Evolutionary conservation across 179 eudicot genomes (phyloP), one percentile per base, ranked within the genome.

Genomic region (Beta lomatogona): DNA sequence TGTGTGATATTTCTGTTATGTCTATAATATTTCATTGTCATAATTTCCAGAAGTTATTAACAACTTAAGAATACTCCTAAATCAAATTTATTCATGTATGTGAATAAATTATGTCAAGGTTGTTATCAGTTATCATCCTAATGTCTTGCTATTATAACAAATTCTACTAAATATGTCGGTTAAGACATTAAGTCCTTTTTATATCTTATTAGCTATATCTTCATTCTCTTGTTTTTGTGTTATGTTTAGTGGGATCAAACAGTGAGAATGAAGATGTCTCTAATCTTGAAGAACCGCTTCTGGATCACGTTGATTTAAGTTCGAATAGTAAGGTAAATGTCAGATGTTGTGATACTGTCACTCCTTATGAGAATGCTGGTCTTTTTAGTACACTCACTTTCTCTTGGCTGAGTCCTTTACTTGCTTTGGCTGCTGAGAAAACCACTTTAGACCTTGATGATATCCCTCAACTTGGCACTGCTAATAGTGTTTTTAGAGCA

Each of bases 381-480:
- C 2, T 90, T 18, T 84, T 88, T 46, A 81, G 90, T 66, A 74
- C 81, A 28, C 75, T 90, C 31, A 79, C 85, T 70, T 91, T 91
- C 86, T 89, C 93, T 61, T 91, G 95, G 95, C 54, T 90, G 66
- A 61, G 77, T 53, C 86, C 91, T 83, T 83, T 92, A 79, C 74
- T 92, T 57, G 77, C 85, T 18, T 45, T 71, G 54, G 91, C 91
- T 28, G 31, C 52, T 66, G 80, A 82, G 75, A 92, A 89, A 76
- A 54, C 84, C 9, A 75, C 72, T 41, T 81, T 92, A 84, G 90
- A 90, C 85, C 88, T 89, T 19, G 89, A 89, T 15, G 93, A 89
- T 76, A 89, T 92, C 57, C 96, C 96, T 82, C 91, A 87, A 76
- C 81, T 91, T 14, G 81, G 76, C 44, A 50, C 76, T 19, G 46